Evolutionary conservation across 2,329 filamentous ascomycete species (phyloP).

Genomic region (Colletotrichum sp.): DNA sequence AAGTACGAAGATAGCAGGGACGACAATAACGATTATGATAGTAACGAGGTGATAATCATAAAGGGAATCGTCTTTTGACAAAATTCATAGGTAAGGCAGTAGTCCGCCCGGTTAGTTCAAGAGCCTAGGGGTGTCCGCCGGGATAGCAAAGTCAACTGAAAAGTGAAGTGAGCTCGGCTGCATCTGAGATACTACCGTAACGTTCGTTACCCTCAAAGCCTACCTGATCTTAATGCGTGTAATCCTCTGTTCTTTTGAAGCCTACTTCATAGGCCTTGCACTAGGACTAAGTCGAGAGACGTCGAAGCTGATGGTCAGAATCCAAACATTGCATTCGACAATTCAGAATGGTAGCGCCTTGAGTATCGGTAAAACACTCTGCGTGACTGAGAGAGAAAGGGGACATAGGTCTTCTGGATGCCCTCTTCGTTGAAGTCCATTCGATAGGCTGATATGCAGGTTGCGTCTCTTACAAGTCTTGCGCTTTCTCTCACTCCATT

Average conservation of each 20-base stretch:
- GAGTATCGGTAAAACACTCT: not conserved
- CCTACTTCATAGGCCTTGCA: not conserved
- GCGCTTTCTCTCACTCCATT: not conserved
- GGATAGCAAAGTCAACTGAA: not conserved
- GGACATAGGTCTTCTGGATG: not conserved
- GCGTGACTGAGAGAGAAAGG: not conserved
- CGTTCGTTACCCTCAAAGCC: not conserved
- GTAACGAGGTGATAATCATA: not conserved
- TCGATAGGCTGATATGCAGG: not conserved
- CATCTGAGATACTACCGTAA: not conserved
- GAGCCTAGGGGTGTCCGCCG: no score
- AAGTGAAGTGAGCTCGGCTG: not conserved
- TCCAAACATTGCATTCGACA: not conserved
- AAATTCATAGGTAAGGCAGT: no score
- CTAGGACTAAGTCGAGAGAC: not conserved
- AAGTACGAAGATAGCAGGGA: not conserved
- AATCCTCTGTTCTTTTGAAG: not conserved
- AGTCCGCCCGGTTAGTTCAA: no score
- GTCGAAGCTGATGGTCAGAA: not conserved
- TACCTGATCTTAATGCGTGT: not conserved
- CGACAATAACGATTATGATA: not conserved
- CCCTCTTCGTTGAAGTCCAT: not conserved
- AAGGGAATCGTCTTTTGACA: no score
- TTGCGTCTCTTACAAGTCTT: not conserved
- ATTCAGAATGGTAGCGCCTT: not conserved